Conservation (phyloP, 1,139 yeast species). For the Candida dubliniensis region DNA sequence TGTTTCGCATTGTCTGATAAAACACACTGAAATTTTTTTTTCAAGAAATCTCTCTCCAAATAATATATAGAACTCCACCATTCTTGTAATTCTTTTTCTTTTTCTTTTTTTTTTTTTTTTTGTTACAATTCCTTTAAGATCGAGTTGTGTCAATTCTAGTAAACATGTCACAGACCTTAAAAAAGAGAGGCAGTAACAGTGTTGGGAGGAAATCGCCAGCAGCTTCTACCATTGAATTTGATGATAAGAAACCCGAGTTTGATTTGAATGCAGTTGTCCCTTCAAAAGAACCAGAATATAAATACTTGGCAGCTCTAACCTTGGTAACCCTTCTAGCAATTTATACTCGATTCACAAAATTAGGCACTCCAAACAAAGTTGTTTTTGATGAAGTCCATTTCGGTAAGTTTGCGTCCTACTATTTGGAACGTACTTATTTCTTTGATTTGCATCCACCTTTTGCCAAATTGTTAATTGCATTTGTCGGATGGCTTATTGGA, state of each 20-base stretch:
- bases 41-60: neutral
- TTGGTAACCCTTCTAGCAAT: conserved; percentile 67
- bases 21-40: conserved; percentile 2
- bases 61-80: neutral
- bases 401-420: conserved; percentile 92
- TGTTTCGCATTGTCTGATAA: conserved; percentile 2
- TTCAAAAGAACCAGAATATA: conserved; percentile 27
- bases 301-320: conserved; percentile 44
- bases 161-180: conserved; percentile 15
- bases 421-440: conserved; percentile 78
- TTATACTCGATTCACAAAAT: conserved; percentile 65
- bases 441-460: conserved; percentile 98
- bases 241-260: conserved; percentile 4
- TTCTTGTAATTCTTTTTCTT: neutral
- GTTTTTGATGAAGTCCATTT: conserved; percentile 98
- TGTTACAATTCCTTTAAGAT: neutral
- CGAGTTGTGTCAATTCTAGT: neutral
- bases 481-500: conserved; percentile 85
- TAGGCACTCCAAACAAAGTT: conserved; percentile 78
- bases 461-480: conserved; percentile 89
- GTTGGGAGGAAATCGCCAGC: conserved; percentile 14
- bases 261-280: conserved; percentile 6
- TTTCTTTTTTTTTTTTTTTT: neutral
- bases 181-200: conserved; percentile 25
- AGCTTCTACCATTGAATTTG: conserved; percentile 6